Evolutionary conservation across 2,329 filamentous ascomycete genomes (phyloP).

Genomic region (Curvularia verruculosa): DNA sequence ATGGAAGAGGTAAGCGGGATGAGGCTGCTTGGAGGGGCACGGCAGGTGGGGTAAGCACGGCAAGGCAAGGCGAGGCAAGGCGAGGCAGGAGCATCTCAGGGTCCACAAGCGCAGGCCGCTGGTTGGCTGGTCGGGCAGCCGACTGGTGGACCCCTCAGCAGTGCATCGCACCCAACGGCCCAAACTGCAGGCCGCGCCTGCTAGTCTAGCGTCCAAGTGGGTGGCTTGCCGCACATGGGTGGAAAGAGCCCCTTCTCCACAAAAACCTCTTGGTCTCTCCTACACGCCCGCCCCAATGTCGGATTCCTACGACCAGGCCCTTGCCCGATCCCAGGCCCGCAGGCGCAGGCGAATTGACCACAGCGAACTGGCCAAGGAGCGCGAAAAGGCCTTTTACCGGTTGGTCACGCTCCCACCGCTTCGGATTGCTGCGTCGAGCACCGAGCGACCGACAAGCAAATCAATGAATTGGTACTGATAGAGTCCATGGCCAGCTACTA

Average conservation of each 20-base stretch:
- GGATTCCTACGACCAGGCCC: slow-evolving; percentile 18
- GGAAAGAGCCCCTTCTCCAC: slow-evolving; percentile 12
- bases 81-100: not conserved
- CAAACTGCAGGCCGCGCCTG: not conserved
- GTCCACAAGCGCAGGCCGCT: not conserved
- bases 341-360: slow-evolving; percentile 34
- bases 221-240: slow-evolving; percentile 9
- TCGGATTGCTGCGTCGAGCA: not conserved
- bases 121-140: not conserved
- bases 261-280: slow-evolving; percentile 9
- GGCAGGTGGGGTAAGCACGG: not conserved
- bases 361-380: slow-evolving; percentile 37
- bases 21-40: not conserved
- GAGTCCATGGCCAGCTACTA: slow-evolving; percentile 12
- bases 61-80: not conserved
- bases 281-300: slow-evolving; percentile 13
- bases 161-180: not conserved
- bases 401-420: slow-evolving; percentile 10
- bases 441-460: not conserved
- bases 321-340: slow-evolving; percentile 19
- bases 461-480: not conserved
- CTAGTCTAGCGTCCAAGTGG: slow-evolving; percentile 4
- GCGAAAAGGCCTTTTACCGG: slow-evolving; percentile 44
- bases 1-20: not conserved
- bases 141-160: not conserved